A percentile compares a stretch with the other conserved stretches of the same genome.
Evolutionary conservation across 2,329 filamentous ascomycete species (phyloP).

Genomic region (Fusarium sp.): DNA sequence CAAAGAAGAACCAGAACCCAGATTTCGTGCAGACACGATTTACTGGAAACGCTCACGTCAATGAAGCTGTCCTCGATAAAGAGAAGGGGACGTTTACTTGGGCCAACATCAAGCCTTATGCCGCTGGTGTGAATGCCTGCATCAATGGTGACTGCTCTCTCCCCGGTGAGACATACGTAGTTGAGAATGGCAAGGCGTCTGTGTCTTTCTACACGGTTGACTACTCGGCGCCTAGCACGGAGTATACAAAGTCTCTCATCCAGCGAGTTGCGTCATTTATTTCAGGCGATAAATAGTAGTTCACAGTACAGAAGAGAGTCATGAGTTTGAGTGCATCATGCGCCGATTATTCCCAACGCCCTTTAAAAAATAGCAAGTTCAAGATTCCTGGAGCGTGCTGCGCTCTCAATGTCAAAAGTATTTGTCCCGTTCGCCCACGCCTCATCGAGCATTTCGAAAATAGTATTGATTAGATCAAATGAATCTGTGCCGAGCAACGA

Average conservation of each 20-base stretch:
- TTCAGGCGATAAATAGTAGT: not conserved
- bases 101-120: slow-evolving; percentile 49
- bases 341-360: not conserved
- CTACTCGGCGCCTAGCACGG: slow-evolving; percentile 55
- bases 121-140: slow-evolving; percentile 56
- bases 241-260: slow-evolving; percentile 38
- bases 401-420: slow-evolving; percentile 32
- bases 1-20: slow-evolving; percentile 51
- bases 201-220: slow-evolving; percentile 61
- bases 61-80: slow-evolving; percentile 55
- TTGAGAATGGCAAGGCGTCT: slow-evolving; percentile 52
- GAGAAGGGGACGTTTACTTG: slow-evolving; percentile 55
- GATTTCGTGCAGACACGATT: slow-evolving; percentile 58
- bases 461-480: slow-evolving; percentile 18
- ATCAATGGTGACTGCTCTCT: slow-evolving; percentile 61
- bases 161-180: slow-evolving; percentile 60
- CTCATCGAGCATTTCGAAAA: slow-evolving; percentile 28
- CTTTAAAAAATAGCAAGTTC: slow-evolving; percentile 35
- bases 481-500: slow-evolving; percentile 16
- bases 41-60: slow-evolving; percentile 58
- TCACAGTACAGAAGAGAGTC: not conserved
- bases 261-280: slow-evolving; percentile 37
- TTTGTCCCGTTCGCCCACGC: slow-evolving; percentile 34
- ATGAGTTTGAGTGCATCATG: not conserved
- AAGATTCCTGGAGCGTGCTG: not conserved